Evolutionary conservation across 1,139 yeast species (phyloP).

Genomic region (Suhomyces anneliseae): DNA sequence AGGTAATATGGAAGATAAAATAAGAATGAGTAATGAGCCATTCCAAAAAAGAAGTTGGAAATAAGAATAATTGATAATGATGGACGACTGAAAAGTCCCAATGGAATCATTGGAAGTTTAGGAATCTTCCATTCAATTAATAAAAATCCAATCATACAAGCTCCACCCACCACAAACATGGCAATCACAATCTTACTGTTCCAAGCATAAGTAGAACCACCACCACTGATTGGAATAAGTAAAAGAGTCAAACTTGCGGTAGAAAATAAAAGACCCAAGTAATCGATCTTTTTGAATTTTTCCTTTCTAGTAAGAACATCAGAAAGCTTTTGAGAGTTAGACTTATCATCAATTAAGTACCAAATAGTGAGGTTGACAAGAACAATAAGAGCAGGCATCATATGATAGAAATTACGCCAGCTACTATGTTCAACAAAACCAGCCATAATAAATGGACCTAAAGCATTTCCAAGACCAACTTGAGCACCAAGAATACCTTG

Average conservation of each 20-base stretch:
- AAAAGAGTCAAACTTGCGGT: slow-evolving; percentile 19
- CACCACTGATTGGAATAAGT: slow-evolving; percentile 22
- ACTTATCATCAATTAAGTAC: slow-evolving; percentile 14
- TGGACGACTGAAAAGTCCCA: slow-evolving; percentile 15
- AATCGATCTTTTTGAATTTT: slow-evolving; percentile 21
- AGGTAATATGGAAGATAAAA: slow-evolving; percentile 21
- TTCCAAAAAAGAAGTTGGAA: slow-evolving; percentile 20
- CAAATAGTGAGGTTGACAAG: slow-evolving; percentile 15
- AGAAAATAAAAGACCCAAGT: slow-evolving; percentile 20
- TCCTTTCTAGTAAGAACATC: slow-evolving; percentile 15
- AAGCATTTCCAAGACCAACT: slow-evolving; percentile 22
- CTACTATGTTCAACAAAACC: slow-evolving; percentile 16
- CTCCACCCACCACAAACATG: slow-evolving; percentile 22
- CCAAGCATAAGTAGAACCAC: slow-evolving; percentile 24
- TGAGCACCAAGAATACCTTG: slow-evolving; percentile 24
- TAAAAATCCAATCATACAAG: slow-evolving; percentile 17
- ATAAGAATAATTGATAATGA: slow-evolving; percentile 16
- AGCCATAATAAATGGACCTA: slow-evolving; percentile 24
- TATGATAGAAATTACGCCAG: slow-evolving; percentile 23
- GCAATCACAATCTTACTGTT: slow-evolving; percentile 19
- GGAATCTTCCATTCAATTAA: slow-evolving; percentile 22
- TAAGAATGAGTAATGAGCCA: slow-evolving; percentile 19
- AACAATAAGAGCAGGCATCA: slow-evolving; percentile 19
- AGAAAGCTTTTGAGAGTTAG: slow-evolving; percentile 14
- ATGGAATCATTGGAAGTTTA: slow-evolving; percentile 24